Evolutionary conservation across 1,139 yeast species (phyloP), one percentile per base, ranked within the genome.

Genomic region (Taphrina confusa): DNA sequence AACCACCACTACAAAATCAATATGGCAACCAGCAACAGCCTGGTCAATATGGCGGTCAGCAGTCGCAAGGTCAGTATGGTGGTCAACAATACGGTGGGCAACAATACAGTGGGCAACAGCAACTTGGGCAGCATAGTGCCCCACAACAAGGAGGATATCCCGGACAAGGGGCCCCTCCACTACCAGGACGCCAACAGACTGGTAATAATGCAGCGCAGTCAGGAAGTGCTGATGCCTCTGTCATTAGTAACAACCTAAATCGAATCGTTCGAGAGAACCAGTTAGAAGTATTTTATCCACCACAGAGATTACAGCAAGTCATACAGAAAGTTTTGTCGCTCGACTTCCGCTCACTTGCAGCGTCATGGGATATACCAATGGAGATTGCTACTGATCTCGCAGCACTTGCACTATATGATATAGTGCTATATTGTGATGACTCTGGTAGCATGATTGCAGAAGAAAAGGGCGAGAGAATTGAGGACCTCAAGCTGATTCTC

Each of bases 361-460:
- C 66, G 39, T 61, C 62, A 22, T 71, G 74, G 74, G 58, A 66
- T n/a, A 67, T 71, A 45, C 73, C 73, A 11, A 64, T 66, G 64
- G 73, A 70, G 63, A 63, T 71, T 46, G 73, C 73, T 3, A 67
- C 65, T 18, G 74, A 71, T 60, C 62, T 71, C 20, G 71, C 69
- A 18, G 67, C 72, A 1, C 64, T 72, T 45, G 71, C 74, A 12
- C 67, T 72, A 8, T 72, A 71, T 62, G 74, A 72, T 57, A 66
- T 72, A 60, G 71, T 72, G 18, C 62, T 72, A 23, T 72, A 66
- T 60, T 69, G 71, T 33, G 74, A 72, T 56, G 74, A 72, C 58
- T 71, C 73, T 8, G 74, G 74, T 5, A 71, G 74, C 34, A 71
- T 72, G 74, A 67, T 72, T 3, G 71, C 71, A 58, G 73, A 71